phyloP scores from a whole-genome alignment of 345 rosid genomes.

The Luvunga scandens region DNA sequence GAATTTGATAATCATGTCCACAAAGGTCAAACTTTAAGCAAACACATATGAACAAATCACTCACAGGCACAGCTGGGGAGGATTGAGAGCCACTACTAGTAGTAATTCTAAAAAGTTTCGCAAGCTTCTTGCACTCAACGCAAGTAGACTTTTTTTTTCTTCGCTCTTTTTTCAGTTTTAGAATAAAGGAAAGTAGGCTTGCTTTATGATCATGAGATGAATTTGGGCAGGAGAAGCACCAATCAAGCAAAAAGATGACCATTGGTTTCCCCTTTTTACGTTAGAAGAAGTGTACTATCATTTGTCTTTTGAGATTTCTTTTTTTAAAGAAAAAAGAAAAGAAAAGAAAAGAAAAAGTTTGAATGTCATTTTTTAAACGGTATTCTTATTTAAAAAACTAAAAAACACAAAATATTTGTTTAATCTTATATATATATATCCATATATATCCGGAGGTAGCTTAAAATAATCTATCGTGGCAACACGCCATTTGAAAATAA shows the following conservation, averaged over 20 bases:
- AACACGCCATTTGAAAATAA: not conserved
- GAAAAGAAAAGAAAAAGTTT: not conserved
- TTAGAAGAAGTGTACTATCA: slow-evolving; percentile 25
- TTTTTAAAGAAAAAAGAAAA: not conserved
- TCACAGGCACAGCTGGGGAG: slow-evolving; percentile 33
- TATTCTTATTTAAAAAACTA: not conserved
- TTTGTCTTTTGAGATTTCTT: not conserved
- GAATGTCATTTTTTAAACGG: not conserved
- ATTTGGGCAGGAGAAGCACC: slow-evolving; percentile 32
- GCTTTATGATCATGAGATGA: slow-evolving; percentile 26
- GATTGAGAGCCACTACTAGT: slow-evolving; percentile 26
- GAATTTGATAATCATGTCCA: slow-evolving; percentile 33
- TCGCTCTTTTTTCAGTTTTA: slow-evolving; percentile 17
- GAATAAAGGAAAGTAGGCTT: slow-evolving; percentile 39
- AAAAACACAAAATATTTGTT: not conserved
- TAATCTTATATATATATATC: not conserved
- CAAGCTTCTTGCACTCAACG: slow-evolving; percentile 77
- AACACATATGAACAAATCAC: slow-evolving; percentile 43
- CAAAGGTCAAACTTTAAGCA: slow-evolving; percentile 70
- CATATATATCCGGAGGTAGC: not conserved
- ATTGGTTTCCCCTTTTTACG: slow-evolving; percentile 24
- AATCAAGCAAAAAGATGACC: slow-evolving; percentile 43
- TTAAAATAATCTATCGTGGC: too few relatives aligned
- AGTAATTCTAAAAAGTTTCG: slow-evolving; percentile 37
- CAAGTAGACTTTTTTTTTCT: slow-evolving; percentile 40